phyloP scores from a whole-genome alignment of 1,284 basidiomycete genomes.

The Cryptococcus hybrid region DNA sequence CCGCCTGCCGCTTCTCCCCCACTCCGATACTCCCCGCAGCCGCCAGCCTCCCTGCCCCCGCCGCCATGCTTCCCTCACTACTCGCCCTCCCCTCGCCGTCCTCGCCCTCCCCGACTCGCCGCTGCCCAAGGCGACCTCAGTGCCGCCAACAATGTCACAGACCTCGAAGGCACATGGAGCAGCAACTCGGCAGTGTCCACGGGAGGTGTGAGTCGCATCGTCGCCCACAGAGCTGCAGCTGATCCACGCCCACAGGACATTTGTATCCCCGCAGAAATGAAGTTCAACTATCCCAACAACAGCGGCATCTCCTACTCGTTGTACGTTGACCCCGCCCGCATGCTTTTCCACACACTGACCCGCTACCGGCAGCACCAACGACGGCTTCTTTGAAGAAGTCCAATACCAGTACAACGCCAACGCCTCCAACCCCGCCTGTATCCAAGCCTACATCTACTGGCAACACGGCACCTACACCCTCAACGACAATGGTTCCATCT shows the following conservation, averaged over 20 bases:
- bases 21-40: not conserved
- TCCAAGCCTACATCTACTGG: constrained; percentile 80
- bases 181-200: constrained; percentile 71
- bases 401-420: constrained; percentile 83
- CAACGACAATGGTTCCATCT: constrained; percentile 71
- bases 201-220: constrained; percentile 65
- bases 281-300: constrained; percentile 75
- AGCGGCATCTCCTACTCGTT: constrained; percentile 86
- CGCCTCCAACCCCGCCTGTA: constrained; percentile 54
- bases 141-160: constrained; percentile 60
- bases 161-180: constrained; percentile 77
- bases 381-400: constrained; percentile 80
- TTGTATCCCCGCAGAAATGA: constrained; percentile 72
- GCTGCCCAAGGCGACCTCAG: constrained; percentile 34
- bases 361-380: constrained; percentile 52
- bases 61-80: constrained; percentile 11
- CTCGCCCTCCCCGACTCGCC: constrained; percentile 4
- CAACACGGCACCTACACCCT: constrained; percentile 74
- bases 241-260: constrained; percentile 60
- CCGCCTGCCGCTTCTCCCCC: not conserved
- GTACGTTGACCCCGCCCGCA: constrained; percentile 55
- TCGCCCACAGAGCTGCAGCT: too few species aligned
- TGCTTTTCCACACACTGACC: not conserved
- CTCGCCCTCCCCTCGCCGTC: constrained; percentile 12
- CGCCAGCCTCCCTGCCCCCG: not conserved